Base-by-base conservation (phyloP, 768 basidiomycete genomes). In the Suillus placidus region DNA sequence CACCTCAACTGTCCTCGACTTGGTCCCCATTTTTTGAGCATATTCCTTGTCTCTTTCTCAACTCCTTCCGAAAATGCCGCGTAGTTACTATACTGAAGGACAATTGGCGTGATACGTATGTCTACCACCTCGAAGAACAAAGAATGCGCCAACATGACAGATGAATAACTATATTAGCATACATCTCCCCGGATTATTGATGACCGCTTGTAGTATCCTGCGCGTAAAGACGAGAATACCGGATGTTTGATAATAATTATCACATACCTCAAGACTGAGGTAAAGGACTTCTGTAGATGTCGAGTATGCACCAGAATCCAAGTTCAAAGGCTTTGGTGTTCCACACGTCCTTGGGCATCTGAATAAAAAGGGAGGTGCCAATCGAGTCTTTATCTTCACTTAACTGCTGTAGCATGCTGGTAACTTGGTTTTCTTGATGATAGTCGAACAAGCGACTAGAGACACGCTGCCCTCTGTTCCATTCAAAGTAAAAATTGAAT, bases 381-480 rank as follows among this genome's bases (percentile, higher is more conserved):
- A 7, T 14, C 12, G 35, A 56, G 13, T 35, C 34, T 6, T 4
- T 7, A n/a, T n/a, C 34, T 14, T 23, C 55, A 12, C 3, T 23
- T 7, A 56, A 37, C 13, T 23, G 55, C 6, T 13, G 34, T 14
- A 56, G 32, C n/a, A 35, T 37, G 5, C n/a, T n/a, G 55, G 34
- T 37, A n/a, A 56, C 55, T n/a, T 56, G 7, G 55, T 37, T n/a
- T 35, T 4, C 34, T 35, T 56, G 55, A 37, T 56, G 55, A 56
- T 14, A 35, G 35, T 56, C 35, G n/a, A 56, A 56, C 55, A 56
- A 56, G 35, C 55, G n/a, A 56, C 55, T 56, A 4, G n/a, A 23
- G 55, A 56, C 55, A 37, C 34, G n/a, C 55, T 37, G 35, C 12
- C 20, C 20, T 13, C n/a, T n/a, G n/a, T n/a, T n/a, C 47, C 47